A percentile compares a stretch with the other conserved stretches of the same genome.
Conservation (phyloP, 495 filamentous ascomycete species). For the Platismatia glauca region DNA sequence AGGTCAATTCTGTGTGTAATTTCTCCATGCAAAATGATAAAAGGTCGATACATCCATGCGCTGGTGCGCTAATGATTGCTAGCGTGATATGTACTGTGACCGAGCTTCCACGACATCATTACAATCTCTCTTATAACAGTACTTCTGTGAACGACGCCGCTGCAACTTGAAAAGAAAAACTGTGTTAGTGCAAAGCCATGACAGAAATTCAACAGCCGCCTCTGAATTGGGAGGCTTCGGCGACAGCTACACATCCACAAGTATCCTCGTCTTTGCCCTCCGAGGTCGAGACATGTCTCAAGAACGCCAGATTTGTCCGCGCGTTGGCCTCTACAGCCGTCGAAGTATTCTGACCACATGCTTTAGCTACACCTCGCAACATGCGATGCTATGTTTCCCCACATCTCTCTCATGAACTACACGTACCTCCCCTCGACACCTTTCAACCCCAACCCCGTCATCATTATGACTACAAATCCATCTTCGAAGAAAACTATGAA, state of each 20-base stretch:
- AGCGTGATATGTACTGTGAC: neutral
- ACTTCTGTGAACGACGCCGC: neutral
- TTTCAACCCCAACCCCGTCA: conserved; percentile 59
- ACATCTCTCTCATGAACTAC: conserved; percentile 98
- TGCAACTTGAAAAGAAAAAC: neutral
- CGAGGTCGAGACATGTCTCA: conserved; percentile 81
- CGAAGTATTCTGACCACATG: neutral
- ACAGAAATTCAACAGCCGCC: conserved; percentile 43
- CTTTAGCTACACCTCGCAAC: conserved; percentile 88
- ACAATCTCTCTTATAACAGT: neutral
- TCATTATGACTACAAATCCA: conserved; percentile 91
- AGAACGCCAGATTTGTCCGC: conserved; percentile 88
- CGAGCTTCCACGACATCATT: neutral
- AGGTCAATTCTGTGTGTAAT: neutral
- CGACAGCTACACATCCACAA: conserved; percentile 60
- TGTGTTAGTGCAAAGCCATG: conserved; percentile 26
- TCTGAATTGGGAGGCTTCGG: conserved; percentile 67
- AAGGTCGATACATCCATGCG: neutral
- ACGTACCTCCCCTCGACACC: conserved; percentile 87
- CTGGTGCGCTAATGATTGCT: neutral
- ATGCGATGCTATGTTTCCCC: conserved; percentile 69
- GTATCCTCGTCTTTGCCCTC: conserved; percentile 59
- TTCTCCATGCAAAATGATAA: neutral
- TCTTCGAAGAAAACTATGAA: conserved; percentile 84
- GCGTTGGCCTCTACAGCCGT: neutral